Conservation (phyloP, 139 green algal species). For the Picochlorum sp. region DNA sequence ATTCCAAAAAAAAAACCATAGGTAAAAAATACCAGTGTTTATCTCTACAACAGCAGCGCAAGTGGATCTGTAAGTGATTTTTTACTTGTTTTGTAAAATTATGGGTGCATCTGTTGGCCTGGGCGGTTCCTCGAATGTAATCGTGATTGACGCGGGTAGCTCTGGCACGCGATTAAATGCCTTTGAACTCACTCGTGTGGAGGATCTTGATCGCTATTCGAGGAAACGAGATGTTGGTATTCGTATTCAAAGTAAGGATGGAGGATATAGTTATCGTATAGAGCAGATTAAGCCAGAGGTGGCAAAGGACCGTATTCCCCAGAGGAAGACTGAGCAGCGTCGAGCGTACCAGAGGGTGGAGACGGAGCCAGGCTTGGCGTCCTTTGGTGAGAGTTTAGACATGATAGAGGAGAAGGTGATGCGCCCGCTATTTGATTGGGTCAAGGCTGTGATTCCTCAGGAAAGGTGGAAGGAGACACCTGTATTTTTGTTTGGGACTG, state of each 20-base stretch:
- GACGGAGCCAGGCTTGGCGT: conserved; percentile 74
- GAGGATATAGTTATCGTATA: neutral
- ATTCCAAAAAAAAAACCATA: too few species aligned
- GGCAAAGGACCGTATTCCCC: conserved; percentile 16
- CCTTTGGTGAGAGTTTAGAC: conserved; percentile 30
- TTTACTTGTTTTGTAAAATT: too few species aligned
- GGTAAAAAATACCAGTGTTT: too few species aligned
- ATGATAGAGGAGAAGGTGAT: conserved; percentile 23
- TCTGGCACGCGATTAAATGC: conserved; percentile 59
- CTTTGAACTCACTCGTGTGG: neutral
- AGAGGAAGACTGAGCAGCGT: conserved; percentile 12
- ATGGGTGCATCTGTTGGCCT: too few species aligned
- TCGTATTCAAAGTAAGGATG: neutral
- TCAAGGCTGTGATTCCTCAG: conserved; percentile 54
- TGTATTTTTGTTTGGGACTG: conserved; percentile 69
- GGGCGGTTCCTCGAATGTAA: conserved; percentile 19
- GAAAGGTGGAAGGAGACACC: conserved; percentile 30
- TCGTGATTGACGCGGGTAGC: conserved; percentile 61
- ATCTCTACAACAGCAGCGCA: too few species aligned
- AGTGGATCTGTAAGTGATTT: too few species aligned
- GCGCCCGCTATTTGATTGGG: conserved; percentile 73
- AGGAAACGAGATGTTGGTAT: too few species aligned
- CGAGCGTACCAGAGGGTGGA: conserved; percentile 77
- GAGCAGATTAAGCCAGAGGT: conserved; percentile 11
- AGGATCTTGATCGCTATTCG: too few species aligned